Conservation (phyloP, 2,329 filamentous ascomycete genomes). For the Botrytis pseudocinerea region DNA sequence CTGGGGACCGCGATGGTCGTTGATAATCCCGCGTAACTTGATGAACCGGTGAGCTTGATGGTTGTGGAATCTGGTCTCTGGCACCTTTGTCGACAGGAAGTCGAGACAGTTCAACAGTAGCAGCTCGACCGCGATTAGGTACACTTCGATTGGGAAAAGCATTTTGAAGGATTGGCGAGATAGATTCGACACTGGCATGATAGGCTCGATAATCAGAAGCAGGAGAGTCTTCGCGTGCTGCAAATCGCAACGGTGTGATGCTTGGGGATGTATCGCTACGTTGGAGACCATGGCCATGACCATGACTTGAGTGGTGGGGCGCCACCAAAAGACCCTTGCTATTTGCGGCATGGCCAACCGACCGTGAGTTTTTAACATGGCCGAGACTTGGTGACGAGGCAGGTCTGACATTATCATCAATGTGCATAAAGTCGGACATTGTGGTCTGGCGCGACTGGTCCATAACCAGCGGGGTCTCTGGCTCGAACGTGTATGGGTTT, state of each 20-base stretch:
- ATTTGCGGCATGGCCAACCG: slow-evolving; percentile 27
- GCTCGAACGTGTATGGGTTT: slow-evolving; percentile 36
- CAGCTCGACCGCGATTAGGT: slow-evolving; percentile 5
- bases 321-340: slow-evolving; percentile 14
- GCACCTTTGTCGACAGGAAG: background rate
- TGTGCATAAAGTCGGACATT: slow-evolving; percentile 34
- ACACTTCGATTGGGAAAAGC: background rate
- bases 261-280: slow-evolving; percentile 32
- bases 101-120: slow-evolving; percentile 3
- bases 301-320: slow-evolving; percentile 11
- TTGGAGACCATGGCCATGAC: slow-evolving; percentile 22
- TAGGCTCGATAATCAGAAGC: background rate
- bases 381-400: slow-evolving; percentile 25
- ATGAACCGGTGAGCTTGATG: slow-evolving; percentile 9
- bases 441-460: slow-evolving; percentile 30
- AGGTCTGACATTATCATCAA: slow-evolving; percentile 22
- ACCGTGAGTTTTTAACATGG: slow-evolving; percentile 34
- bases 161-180: slow-evolving; percentile 6
- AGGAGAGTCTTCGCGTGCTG: background rate
- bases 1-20: slow-evolving; percentile 8
- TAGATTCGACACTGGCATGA: slow-evolving; percentile 8
- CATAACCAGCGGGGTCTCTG: slow-evolving; percentile 30
- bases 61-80: background rate
- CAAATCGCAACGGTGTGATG: slow-evolving; percentile 16
- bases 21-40: background rate